Evolutionary conservation across 1,284 basidiomycete species (phyloP).

Genomic region (Schizophyllum commune): DNA sequence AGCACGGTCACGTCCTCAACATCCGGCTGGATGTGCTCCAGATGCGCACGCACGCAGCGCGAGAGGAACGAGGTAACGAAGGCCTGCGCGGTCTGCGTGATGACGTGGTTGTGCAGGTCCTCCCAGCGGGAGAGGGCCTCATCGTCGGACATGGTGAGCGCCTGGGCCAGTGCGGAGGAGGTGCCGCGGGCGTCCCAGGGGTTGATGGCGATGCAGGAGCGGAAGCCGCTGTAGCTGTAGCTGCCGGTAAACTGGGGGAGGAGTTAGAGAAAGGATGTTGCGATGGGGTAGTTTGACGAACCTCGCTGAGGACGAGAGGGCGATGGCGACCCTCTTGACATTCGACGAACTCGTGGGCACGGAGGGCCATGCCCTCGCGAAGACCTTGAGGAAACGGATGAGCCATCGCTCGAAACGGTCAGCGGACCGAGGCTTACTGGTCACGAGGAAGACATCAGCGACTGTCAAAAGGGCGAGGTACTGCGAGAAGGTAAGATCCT

Average conservation of each 20-base stretch:
- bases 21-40: constrained; percentile 47
- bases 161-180: constrained; percentile 70
- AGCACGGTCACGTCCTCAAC: constrained; percentile 37
- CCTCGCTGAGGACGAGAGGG: constrained; percentile 73
- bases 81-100: constrained; percentile 81
- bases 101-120: constrained; percentile 80
- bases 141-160: constrained; percentile 70
- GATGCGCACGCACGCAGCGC: constrained; percentile 60
- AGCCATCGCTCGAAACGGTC: not conserved
- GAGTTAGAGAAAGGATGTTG: not conserved
- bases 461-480: constrained; percentile 78
- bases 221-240: constrained; percentile 80
- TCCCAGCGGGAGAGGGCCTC: constrained; percentile 75
- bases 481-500: constrained; percentile 70
- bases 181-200: constrained; percentile 75
- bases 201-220: constrained; percentile 79
- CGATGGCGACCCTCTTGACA: constrained; percentile 64
- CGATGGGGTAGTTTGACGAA: constrained; percentile 20
- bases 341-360: constrained; percentile 81
- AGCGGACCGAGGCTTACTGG: constrained; percentile 23
- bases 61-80: constrained; percentile 79
- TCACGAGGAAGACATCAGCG: constrained; percentile 84
- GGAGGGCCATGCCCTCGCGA: constrained; percentile 82
- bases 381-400: constrained; percentile 27
- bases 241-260: constrained; percentile 69